These are phyloP conservation scores for Opeltia flavorubescens DNA, from an alignment of 495 filamentous ascomycete genomes.

Conservation along the genomic window DNA sequence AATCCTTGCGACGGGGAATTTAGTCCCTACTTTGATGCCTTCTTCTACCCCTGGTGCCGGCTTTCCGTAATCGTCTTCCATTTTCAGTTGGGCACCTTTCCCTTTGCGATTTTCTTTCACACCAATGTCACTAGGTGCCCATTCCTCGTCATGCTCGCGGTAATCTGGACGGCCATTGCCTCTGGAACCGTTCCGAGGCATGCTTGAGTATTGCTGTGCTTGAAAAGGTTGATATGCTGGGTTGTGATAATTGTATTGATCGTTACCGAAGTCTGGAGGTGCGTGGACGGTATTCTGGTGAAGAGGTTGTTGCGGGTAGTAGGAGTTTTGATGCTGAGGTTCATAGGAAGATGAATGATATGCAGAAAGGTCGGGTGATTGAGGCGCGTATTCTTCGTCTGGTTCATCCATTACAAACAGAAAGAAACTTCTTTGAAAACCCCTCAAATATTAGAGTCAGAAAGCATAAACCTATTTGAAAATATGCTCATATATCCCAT, in stretches of 20 bases:
- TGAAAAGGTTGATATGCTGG: conserved; percentile 4
- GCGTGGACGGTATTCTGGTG: conserved; percentile 9
- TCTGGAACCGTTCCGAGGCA: conserved; percentile 21
- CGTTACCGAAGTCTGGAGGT: conserved; percentile 3
- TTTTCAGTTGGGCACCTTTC: conserved; percentile 13
- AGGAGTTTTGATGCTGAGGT: conserved; percentile 22
- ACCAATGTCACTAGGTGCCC: conserved; percentile 13
- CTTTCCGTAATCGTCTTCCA: conserved; percentile 10
- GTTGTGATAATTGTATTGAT: conserved; percentile 3
- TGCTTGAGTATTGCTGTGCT: conserved; percentile 4
- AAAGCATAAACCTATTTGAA: neutral
- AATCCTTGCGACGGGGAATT: conserved; percentile 94
- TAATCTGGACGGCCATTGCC: no score
- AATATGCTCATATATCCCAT: neutral
- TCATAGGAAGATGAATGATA: conserved; percentile 27
- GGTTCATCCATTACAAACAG: conserved; percentile 5
- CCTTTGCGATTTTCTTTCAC: conserved; percentile 19
- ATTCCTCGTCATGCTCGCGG: conserved; percentile 22
- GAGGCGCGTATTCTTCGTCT: neutral
- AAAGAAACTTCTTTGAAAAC: neutral
- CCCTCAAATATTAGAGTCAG: neutral
- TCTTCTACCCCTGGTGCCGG: conserved; percentile 17
- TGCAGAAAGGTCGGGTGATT: conserved; percentile 19
- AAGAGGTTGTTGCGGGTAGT: conserved; percentile 13
- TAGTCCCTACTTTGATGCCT: conserved; percentile 71